phyloP scores from a whole-genome alignment of 2,329 filamentous ascomycete genomes.

The Albifimbria verrucaria region DNA sequence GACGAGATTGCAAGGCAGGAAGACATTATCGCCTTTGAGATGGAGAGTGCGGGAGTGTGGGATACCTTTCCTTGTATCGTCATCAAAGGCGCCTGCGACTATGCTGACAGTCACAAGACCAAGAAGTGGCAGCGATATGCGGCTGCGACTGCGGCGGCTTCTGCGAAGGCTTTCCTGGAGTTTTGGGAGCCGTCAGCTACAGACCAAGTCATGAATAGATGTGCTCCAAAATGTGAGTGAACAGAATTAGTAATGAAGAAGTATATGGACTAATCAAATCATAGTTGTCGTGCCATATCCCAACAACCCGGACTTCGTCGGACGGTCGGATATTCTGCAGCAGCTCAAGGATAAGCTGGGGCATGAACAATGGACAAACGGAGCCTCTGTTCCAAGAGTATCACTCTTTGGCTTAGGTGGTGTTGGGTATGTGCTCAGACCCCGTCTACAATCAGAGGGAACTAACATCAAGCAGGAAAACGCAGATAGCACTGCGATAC shows the following conservation, averaged over 20 bases:
- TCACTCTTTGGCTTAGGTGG: slow-evolving; percentile 1
- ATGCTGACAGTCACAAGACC: slow-evolving; percentile 12
- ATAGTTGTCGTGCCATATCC: slow-evolving; percentile 1
- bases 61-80: slow-evolving; percentile 9
- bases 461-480: slow-evolving; percentile 2
- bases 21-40: slow-evolving; percentile 11
- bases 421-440: background rate
- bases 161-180: too few relatives aligned
- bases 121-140: slow-evolving; percentile 6
- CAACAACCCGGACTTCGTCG: background rate
- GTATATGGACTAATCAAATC: too few relatives aligned
- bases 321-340: background rate
- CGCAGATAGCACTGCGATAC: slow-evolving; percentile 13
- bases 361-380: background rate
- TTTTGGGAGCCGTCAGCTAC: too few relatives aligned
- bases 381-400: background rate
- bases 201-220: too few relatives aligned
- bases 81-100: slow-evolving; percentile 12
- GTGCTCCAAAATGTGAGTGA: too few relatives aligned
- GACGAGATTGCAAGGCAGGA: background rate
- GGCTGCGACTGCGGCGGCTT: slow-evolving; percentile 4
- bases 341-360: background rate
- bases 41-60: slow-evolving; percentile 12
- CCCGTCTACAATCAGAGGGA: background rate
- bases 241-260: too few relatives aligned